Percentiles rank a stretch among this genome's conserved stretches.
Conservation (phyloP, 2,329 filamentous ascomycete genomes). For the Meredithiella fracta region DNA sequence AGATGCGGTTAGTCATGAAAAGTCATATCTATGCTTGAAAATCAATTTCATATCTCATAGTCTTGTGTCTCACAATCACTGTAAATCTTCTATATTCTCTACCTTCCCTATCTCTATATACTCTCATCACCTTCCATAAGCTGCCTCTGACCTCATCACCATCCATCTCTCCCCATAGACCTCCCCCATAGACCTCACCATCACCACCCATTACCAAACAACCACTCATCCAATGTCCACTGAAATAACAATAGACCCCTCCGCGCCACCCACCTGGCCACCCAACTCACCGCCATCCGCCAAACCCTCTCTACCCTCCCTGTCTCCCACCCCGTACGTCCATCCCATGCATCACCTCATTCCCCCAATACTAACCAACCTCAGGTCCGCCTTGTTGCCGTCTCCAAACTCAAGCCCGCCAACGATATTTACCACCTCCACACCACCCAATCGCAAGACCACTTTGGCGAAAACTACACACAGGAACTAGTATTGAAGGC, state of each 20-base stretch:
- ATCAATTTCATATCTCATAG: too few relatives aligned
- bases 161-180: too few relatives aligned
- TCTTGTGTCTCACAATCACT: too few relatives aligned
- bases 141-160: too few relatives aligned
- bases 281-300: slow-evolving; percentile 44
- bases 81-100: too few relatives aligned
- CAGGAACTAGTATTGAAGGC: slow-evolving; percentile 83
- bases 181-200: too few relatives aligned
- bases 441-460: slow-evolving; percentile 42
- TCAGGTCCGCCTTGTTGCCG: slow-evolving; percentile 73
- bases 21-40: too few relatives aligned
- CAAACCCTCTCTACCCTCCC: slow-evolving; percentile 39
- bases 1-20: too few relatives aligned
- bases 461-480: slow-evolving; percentile 96
- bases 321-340: slow-evolving; percentile 36
- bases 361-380: not conserved
- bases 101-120: too few relatives aligned
- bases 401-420: slow-evolving; percentile 89
- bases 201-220: too few relatives aligned
- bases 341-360: not conserved
- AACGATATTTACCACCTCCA: slow-evolving; percentile 80
- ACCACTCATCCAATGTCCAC: not conserved
- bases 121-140: too few relatives aligned
- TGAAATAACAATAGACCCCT: slow-evolving; percentile 44
- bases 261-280: slow-evolving; percentile 44